Conservation (phyloP, 257 asterid genomes). For the Jaltomata sinuosa region DNA sequence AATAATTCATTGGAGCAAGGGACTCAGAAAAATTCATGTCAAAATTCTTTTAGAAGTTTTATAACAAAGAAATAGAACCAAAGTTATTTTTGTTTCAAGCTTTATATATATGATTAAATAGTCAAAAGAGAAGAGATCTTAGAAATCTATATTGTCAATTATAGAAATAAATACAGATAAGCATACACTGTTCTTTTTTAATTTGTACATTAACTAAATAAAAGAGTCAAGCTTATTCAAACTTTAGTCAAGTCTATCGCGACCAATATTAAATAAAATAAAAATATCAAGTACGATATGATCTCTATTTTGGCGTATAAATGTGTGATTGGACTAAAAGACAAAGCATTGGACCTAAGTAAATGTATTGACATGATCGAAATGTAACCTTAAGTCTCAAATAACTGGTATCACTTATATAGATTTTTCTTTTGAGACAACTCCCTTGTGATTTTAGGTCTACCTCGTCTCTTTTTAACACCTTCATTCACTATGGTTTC, state of each 20-base stretch:
- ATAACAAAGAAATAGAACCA: not conserved
- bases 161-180: not conserved
- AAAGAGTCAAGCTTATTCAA: not conserved
- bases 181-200: too few species aligned
- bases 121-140: not conserved
- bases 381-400: not conserved
- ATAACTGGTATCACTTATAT: not conserved
- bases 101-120: not conserved
- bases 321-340: not conserved
- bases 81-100: not conserved
- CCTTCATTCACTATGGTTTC: not conserved
- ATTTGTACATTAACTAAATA: too few species aligned
- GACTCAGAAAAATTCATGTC: not conserved
- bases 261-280: not conserved
- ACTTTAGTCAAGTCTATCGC: not conserved
- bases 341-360: not conserved
- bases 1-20: not conserved
- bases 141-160: not conserved
- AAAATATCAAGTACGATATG: not conserved
- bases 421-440: too few species aligned
- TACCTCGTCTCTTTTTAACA: not conserved
- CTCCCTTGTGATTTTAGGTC: not conserved
- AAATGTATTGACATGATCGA: not conserved
- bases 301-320: not conserved
- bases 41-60: not conserved